Evolutionary conservation across 1,139 yeast genomes (phyloP).

Genomic region (Casaregolazyma suthepensis): DNA sequence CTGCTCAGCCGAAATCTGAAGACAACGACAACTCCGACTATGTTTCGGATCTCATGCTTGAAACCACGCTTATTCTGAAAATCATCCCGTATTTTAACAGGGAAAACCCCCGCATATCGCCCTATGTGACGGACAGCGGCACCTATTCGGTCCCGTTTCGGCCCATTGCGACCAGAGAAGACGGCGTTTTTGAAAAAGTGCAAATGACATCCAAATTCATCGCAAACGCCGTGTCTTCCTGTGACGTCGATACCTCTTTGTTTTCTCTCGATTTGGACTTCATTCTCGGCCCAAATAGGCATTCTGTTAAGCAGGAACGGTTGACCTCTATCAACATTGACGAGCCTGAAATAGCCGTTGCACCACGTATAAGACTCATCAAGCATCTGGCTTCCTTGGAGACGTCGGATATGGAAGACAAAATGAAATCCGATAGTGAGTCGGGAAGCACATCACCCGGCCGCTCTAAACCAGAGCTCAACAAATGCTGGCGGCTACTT

Average conservation of each 20-base stretch:
- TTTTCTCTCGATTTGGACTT: not conserved
- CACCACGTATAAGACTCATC: not conserved
- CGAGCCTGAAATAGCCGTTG: not conserved
- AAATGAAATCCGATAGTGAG: not conserved
- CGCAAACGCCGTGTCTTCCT: not conserved
- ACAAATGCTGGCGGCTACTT: conserved; percentile 3
- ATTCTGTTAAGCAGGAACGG: not conserved
- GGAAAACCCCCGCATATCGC: not conserved
- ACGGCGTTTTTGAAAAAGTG: not conserved
- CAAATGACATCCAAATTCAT: not conserved
- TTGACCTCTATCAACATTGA: not conserved
- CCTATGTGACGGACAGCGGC: not conserved
- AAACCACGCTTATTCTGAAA: not conserved
- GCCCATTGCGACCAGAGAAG: not conserved
- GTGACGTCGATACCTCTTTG: not conserved
- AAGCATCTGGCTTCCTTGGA: not conserved
- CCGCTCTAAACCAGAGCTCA: not conserved
- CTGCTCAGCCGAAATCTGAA: not conserved
- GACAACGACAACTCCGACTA: not conserved
- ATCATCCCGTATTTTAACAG: not conserved
- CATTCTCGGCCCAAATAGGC: not conserved
- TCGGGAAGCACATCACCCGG: not conserved
- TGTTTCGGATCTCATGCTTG: not conserved
- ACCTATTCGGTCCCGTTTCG: not conserved
- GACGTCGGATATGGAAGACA: not conserved